phyloP scores from a whole-genome alignment of 495 filamentous ascomycete species.

The Lindgomyces ingoldianus region DNA sequence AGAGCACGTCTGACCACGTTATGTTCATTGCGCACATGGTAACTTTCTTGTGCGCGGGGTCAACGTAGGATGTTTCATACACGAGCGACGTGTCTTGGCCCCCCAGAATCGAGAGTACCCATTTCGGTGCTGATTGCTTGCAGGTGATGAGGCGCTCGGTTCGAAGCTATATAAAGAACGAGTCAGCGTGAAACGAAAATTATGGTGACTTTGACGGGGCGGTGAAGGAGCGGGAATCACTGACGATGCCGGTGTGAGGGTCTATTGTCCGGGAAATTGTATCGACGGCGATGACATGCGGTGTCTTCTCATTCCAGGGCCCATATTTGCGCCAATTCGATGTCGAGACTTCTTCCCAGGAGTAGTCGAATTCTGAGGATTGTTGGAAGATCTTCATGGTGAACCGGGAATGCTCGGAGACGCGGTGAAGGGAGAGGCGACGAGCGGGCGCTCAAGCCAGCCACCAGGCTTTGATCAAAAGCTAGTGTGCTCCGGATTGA shows the following conservation, averaged over 20 bases:
- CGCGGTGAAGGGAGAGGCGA: background rate
- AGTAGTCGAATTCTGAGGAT: conserved; percentile 87
- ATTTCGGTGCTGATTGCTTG: conserved; percentile 82
- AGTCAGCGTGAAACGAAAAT: conserved; percentile 11
- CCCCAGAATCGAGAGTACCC: conserved; percentile 76
- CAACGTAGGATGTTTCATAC: conserved; percentile 93
- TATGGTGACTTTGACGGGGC: background rate
- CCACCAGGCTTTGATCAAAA: background rate
- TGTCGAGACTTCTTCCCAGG: conserved; percentile 98
- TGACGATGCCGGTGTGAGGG: conserved; percentile 75
- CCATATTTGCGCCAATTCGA: conserved; percentile 99
- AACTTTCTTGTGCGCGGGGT: conserved; percentile 75
- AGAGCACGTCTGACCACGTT: conserved; percentile 83
- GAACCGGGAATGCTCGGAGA: background rate
- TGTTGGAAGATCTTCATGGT: conserved; percentile 94
- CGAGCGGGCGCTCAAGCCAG: background rate
- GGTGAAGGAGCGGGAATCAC: conserved; percentile 41
- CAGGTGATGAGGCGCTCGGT: conserved; percentile 97
- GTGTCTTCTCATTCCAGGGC: conserved; percentile 94
- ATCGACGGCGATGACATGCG: conserved; percentile 92
- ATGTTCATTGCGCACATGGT: conserved; percentile 94
- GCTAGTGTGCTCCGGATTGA: background rate
- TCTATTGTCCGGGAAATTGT: conserved; percentile 84
- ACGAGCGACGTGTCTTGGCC: conserved; percentile 79
- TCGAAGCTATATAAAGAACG: conserved; percentile 61